phyloP scores from a whole-genome alignment of 164 flowering plant species.

The Piper longum region DNA sequence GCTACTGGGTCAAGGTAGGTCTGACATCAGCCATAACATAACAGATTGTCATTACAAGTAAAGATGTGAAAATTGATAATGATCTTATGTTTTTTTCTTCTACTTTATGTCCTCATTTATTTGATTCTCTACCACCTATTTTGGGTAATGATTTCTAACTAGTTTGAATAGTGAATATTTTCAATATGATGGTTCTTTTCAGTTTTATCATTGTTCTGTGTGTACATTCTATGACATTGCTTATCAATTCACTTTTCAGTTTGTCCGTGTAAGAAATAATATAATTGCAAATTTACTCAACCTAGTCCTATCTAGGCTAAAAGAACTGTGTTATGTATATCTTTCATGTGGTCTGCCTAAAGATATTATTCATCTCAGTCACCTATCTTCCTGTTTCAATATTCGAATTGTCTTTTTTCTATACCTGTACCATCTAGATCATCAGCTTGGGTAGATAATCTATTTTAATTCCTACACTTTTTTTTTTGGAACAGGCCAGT shows the following conservation, averaged over 20 bases:
- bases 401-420: neutral
- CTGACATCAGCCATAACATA: neutral
- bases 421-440: neutral
- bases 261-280: too few relatives aligned
- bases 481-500: constrained; percentile 58
- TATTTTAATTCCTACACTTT: neutral
- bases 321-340: neutral
- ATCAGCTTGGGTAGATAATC: neutral
- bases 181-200: too few relatives aligned
- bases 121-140: too few relatives aligned
- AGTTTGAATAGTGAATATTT: too few relatives aligned
- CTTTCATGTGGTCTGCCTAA: neutral
- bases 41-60: neutral
- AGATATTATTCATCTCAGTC: neutral
- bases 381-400: too few relatives aligned
- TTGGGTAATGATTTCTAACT: too few relatives aligned
- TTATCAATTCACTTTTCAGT: too few relatives aligned
- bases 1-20: constrained; percentile 95
- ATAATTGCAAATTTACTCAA: too few relatives aligned
- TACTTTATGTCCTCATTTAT: too few relatives aligned
- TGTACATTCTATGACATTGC: too few relatives aligned
- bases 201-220: too few relatives aligned
- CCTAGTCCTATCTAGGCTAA: too few relatives aligned
- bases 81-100: neutral
- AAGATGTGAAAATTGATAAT: neutral